Conservation (phyloP, 2,329 filamentous ascomycete genomes). For the Zasmidium angulare region DNA sequence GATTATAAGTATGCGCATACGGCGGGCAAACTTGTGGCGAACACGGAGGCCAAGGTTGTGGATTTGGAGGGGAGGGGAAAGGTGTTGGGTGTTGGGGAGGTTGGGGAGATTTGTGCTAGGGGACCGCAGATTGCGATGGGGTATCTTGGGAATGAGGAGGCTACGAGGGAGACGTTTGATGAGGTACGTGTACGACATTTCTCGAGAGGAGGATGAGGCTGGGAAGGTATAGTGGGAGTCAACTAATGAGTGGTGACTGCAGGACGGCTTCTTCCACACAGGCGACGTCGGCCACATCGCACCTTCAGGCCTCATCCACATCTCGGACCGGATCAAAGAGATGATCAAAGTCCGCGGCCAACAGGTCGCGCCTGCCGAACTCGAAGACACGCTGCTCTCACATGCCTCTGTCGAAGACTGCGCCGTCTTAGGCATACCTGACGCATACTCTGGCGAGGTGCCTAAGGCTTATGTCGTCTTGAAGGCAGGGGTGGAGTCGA, state of each 20-base stretch:
- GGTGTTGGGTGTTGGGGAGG: conserved; percentile 52
- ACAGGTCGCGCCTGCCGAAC: conserved; percentile 61
- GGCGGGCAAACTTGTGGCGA: conserved; percentile 57
- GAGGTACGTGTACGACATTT: neutral
- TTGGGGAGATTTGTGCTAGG: conserved; percentile 46
- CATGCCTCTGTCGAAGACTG: conserved; percentile 58
- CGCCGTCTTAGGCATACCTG: conserved; percentile 55
- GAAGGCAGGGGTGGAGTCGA: conserved; percentile 30
- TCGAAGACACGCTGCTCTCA: conserved; percentile 62
- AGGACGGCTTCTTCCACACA: conserved; percentile 57
- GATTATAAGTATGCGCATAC: conserved; percentile 60
- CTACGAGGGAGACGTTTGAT: conserved; percentile 46
- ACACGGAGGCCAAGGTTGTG: conserved; percentile 60
- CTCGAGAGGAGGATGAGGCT: neutral
- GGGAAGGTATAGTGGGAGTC: too few species aligned
- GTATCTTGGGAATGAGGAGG: conserved; percentile 34
- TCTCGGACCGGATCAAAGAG: conserved; percentile 65
- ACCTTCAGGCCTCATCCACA: conserved; percentile 56
- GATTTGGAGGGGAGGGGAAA: conserved; percentile 48
- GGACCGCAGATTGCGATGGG: conserved; percentile 42
- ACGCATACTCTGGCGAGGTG: conserved; percentile 57
- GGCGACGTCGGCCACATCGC: conserved; percentile 59
- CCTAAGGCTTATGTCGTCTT: conserved; percentile 59
- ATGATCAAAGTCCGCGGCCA: conserved; percentile 68
- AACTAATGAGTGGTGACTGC: neutral